Conservation (phyloP, 495 filamentous ascomycete genomes). For the Aspergillus saccharolyticus region DNA sequence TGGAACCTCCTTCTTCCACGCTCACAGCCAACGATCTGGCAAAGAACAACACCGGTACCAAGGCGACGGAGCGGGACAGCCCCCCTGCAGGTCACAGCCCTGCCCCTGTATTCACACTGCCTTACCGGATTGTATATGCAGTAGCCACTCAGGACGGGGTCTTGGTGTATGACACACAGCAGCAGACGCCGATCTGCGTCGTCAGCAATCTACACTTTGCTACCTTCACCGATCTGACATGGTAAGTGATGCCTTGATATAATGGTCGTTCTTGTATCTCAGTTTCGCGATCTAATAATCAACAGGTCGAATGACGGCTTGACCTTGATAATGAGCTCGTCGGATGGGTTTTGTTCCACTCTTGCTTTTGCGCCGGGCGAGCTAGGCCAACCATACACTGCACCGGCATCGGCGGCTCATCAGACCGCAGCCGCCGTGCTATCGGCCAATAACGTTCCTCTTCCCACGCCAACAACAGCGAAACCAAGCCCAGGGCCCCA, state of each 20-base stretch:
- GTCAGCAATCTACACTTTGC: conserved; percentile 97
- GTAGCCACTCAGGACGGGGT: conserved; percentile 97
- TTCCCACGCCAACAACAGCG: conserved; percentile 17
- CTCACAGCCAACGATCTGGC: conserved; percentile 35
- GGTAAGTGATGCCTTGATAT: conserved; percentile 53
- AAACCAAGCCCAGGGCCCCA: conserved; percentile 38
- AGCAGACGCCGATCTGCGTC: conserved; percentile 83
- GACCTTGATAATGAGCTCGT: conserved; percentile 91
- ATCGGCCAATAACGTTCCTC: conserved; percentile 56
- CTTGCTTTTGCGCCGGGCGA: conserved; percentile 81
- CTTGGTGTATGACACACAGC: conserved; percentile 96
- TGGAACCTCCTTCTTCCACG: conserved; percentile 75
- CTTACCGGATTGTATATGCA: conserved; percentile 93
- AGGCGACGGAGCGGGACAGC: conserved; percentile 50
- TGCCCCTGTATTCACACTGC: conserved; percentile 70
- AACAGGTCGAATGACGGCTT: conserved; percentile 84
- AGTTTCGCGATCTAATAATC: conserved; percentile 20
- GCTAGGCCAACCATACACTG: conserved; percentile 78
- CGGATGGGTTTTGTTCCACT: conserved; percentile 94
- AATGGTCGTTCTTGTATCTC: neutral
- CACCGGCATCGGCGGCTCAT: conserved; percentile 52
- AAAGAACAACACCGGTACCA: conserved; percentile 44
- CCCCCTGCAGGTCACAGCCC: conserved; percentile 49
- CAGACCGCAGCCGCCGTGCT: conserved; percentile 38
- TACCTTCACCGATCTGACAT: conserved; percentile 93